Conservation (phyloP, 2,329 filamentous ascomycete genomes). For the Aureobasidium sp. region DNA sequence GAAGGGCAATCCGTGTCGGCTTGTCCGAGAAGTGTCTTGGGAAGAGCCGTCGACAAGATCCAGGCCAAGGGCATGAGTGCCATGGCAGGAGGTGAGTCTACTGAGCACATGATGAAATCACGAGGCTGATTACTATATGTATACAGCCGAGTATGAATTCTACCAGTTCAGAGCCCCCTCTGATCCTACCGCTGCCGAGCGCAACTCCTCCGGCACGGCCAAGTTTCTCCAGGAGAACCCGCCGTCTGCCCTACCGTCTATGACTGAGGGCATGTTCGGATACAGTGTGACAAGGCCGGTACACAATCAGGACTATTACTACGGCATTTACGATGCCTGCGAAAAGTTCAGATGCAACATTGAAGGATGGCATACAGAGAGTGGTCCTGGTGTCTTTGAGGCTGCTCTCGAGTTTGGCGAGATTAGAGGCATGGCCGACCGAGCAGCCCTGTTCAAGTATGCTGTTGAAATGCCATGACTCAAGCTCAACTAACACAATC, state of each 20-base stretch:
- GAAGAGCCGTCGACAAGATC: conserved; percentile 58
- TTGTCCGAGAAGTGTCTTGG: conserved; percentile 70
- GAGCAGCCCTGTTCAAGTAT: conserved; percentile 82
- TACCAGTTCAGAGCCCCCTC: conserved; percentile 73
- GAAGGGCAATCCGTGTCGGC: conserved; percentile 63
- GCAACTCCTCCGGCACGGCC: conserved; percentile 60
- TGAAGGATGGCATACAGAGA: conserved; percentile 94
- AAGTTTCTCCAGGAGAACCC: conserved; percentile 66
- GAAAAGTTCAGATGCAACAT: conserved; percentile 69
- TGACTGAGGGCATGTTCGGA: conserved; percentile 93
- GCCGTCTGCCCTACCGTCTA: conserved; percentile 60
- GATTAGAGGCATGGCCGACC: conserved; percentile 82
- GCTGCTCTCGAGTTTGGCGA: conserved; percentile 88
- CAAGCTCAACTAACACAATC: not conserved
- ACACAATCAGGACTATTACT: conserved; percentile 89
- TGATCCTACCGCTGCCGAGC: conserved; percentile 33
- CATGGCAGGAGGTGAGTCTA: conserved; percentile 71
- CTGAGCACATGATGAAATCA: not conserved
- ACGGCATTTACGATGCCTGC: conserved; percentile 75
- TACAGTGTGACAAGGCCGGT: conserved; percentile 82
- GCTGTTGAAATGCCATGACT: conserved; percentile 16
- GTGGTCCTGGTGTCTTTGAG: conserved; percentile 88
- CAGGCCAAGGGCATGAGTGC: conserved; percentile 63
- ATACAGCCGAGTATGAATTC: conserved; percentile 84
- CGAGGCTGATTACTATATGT: not conserved